Conservation (phyloP, 257 asterid genomes). For the Hygrophila difformis region DNA sequence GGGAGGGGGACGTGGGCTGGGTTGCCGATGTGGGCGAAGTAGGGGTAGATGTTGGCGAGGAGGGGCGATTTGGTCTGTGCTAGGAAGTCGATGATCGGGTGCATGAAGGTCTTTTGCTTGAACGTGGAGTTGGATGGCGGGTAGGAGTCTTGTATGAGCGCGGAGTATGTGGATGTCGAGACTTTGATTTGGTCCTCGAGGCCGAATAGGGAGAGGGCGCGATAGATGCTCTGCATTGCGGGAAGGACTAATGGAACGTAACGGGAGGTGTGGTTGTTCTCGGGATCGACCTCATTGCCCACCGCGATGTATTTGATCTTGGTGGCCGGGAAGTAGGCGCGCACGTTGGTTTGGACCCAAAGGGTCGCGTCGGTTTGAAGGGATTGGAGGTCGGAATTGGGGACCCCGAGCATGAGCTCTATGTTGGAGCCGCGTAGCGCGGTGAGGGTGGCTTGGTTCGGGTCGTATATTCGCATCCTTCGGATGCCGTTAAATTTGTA, state of each 20-base stretch:
- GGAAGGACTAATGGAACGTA: constrained; percentile 13
- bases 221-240: constrained; percentile 26
- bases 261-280: neutral
- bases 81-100: constrained; percentile 20
- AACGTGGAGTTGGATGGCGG: constrained; percentile 24
- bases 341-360: constrained; percentile 31
- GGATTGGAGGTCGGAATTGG: constrained; percentile 17
- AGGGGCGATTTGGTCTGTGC: constrained; percentile 12
- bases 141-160: constrained; percentile 10
- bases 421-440: constrained; percentile 27
- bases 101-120: constrained; percentile 9
- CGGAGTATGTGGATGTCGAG: constrained; percentile 24
- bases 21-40: constrained; percentile 15
- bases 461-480: constrained; percentile 23
- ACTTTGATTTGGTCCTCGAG: constrained; percentile 23
- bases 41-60: constrained; percentile 37
- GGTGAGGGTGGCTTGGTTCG: constrained; percentile 6
- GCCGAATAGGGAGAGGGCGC: neutral
- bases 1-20: neutral
- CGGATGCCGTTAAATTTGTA: constrained; percentile 19
- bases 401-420: constrained; percentile 27
- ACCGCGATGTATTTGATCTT: constrained; percentile 28
- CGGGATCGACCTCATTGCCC: constrained; percentile 39
- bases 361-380: constrained; percentile 15
- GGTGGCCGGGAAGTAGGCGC: constrained; percentile 16